A percentile compares a stretch with the other conserved stretches of the same genome.
phyloP scores from a whole-genome alignment of 306 rosid species.

The Vachellia collinsii region DNA sequence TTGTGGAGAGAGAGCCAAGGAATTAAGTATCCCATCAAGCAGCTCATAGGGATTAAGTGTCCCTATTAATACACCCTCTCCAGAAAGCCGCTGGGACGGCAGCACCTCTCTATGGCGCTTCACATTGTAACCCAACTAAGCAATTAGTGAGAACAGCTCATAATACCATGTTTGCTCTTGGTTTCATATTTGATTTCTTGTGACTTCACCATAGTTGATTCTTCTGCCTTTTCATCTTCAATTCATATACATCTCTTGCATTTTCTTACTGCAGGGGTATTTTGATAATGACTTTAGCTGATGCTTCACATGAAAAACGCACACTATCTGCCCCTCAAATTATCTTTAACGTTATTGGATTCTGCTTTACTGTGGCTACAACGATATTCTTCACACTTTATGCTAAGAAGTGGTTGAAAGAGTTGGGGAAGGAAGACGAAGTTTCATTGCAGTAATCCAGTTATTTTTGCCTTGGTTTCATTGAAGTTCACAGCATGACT shows the following conservation, averaged over 20 bases:
- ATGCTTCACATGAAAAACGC: slow-evolving; percentile 58
- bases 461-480: slow-evolving; percentile 22
- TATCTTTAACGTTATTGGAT: slow-evolving; percentile 59
- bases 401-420: slow-evolving; percentile 63
- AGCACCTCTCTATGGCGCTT: background rate
- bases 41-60: too few species aligned
- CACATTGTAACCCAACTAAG: too few species aligned
- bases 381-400: slow-evolving; percentile 67
- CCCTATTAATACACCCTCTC: too few species aligned
- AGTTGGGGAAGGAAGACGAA: slow-evolving; percentile 56
- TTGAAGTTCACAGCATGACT: slow-evolving; percentile 11
- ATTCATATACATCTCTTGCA: slow-evolving; percentile 7
- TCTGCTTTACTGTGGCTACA: slow-evolving; percentile 58
- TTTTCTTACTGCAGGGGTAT: slow-evolving; percentile 66
- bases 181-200: background rate
- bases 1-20: too few species aligned
- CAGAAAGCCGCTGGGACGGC: too few species aligned
- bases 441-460: slow-evolving; percentile 51
- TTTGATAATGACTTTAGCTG: slow-evolving; percentile 71
- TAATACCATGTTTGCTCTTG: background rate
- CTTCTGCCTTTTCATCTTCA: background rate
- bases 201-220: slow-evolving; percentile 9
- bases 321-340: slow-evolving; percentile 65
- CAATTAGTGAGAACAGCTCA: too few species aligned
- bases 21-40: too few species aligned